Evolutionary conservation across 73 alveolate species (phyloP), one percentile per base, ranked within the genome.

Genomic region (Breviolum minutum): DNA sequence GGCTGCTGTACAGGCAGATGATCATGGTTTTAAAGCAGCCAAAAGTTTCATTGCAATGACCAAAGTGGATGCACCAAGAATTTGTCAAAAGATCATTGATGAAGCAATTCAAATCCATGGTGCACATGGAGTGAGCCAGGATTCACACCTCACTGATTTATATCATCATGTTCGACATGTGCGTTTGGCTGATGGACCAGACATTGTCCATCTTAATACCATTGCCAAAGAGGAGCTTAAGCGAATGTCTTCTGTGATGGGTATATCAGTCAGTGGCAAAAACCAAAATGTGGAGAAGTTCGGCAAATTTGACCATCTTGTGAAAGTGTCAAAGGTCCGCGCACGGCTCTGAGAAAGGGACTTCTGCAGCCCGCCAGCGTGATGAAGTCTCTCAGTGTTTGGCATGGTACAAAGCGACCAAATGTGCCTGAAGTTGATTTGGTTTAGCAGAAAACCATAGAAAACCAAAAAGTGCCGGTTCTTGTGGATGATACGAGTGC

Each of bases 171-270:
- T 99, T 60, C 96, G 99, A 32, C 99, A 99, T n/a, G 95, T 99
- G 71, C 95, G 99, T 22, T 79, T 99, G 83, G 99, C 99, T 17
- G 99, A 99, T 95, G 99, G 99, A 54, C 99, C 99, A 32, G 99
- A 99, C 95, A 99, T 99, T 30, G 99, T 99, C n/a, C 99, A 99
- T 98, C 96, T 94, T 60, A 98, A 94, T 90, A 87, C 99, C 71
- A 99, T 99, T 20, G 99, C 99, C 54, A 99, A 80, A 85, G 94
- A 94, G 91, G 98, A 92, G 80, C 81, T 92, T 6, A 92, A 92
- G 69, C 64, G 98, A 29, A 26, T 26, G 81, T 92, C 98, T 16
- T 73, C 98, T 27, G 98, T 92, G 40, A 92, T 92, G 98, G 98
- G 98, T 26, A 64, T 5, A 48, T 48, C 69, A 48, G 98, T 92